Percentiles rank a stretch among this genome's conserved stretches.
phyloP scores from a whole-genome alignment of 2,329 filamentous ascomycete species.

The Nemania diffusa region DNA sequence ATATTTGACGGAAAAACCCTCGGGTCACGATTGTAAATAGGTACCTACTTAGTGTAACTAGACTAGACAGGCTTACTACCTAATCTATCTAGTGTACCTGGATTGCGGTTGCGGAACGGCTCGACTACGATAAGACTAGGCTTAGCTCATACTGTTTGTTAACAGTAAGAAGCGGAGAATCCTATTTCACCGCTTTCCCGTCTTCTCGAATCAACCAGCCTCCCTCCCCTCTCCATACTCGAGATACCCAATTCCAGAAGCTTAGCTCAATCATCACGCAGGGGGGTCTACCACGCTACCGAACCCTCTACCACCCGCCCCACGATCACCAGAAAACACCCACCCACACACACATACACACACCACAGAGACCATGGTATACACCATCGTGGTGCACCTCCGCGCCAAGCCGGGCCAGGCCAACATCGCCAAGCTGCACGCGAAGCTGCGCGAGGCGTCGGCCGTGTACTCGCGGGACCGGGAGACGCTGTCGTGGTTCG shows the following conservation, averaged over 20 bases:
- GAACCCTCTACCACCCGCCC: not conserved
- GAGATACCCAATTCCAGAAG: conserved; percentile 5
- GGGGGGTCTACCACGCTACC: not conserved
- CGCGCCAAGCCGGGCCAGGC: conserved; percentile 74
- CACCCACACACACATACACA: not conserved
- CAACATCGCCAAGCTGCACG: conserved; percentile 72
- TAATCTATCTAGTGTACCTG: not conserved
- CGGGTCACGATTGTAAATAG: too few species aligned
- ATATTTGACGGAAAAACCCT: too few species aligned
- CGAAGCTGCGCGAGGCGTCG: conserved; percentile 80
- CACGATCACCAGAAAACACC: conserved; percentile 1
- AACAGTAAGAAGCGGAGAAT: conserved; percentile 17
- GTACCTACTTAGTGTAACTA: too few species aligned
- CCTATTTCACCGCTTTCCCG: conserved; percentile 15
- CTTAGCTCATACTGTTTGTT: not conserved
- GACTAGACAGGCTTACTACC: conserved; percentile 1
- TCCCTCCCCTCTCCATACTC: not conserved
- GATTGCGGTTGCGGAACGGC: conserved; percentile 2
- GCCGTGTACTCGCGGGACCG: conserved; percentile 77
- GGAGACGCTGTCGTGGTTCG: conserved; percentile 77
- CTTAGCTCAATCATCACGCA: not conserved
- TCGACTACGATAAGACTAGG: not conserved
- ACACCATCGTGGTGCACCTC: conserved; percentile 75
- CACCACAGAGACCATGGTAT: conserved; percentile 62
- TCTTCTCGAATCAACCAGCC: not conserved